Evolutionary conservation across 192 early-diverging fungal species (phyloP).

Genomic region (Rhizophagus sp.): DNA sequence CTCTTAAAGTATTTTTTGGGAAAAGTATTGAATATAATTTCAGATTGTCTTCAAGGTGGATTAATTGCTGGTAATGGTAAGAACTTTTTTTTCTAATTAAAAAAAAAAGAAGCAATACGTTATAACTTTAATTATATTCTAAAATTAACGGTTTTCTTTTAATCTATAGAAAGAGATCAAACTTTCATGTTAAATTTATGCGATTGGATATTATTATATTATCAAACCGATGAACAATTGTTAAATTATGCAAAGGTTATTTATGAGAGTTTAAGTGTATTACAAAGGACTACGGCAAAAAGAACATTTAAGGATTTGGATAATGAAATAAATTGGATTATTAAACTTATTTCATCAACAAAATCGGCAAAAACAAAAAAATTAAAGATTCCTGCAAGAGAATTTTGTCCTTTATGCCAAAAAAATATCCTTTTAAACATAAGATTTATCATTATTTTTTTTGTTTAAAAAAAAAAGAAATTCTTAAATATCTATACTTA

Average conservation of each 20-base stretch:
- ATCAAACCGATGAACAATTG: neutral
- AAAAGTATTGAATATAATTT: neutral
- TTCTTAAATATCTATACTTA: neutral
- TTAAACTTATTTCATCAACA: neutral
- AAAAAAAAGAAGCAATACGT: no score
- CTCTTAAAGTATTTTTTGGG: neutral
- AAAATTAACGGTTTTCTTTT: neutral
- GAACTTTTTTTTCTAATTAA: no score
- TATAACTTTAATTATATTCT: no score
- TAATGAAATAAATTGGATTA: neutral
- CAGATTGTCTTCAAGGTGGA: neutral
- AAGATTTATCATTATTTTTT: neutral
- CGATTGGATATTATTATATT: slow-evolving; percentile 1
- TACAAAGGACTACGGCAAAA: neutral
- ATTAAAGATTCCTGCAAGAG: slow-evolving; percentile 1
- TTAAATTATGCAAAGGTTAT: slow-evolving; percentile 2
- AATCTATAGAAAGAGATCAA: neutral
- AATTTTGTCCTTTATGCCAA: neutral
- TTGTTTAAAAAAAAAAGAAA: no score
- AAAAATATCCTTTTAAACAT: slow-evolving; percentile 5
- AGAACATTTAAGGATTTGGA: neutral
- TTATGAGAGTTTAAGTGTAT: slow-evolving; percentile 1
- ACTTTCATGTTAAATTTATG: neutral
- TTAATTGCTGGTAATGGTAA: neutral
- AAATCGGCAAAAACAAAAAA: neutral